Evolutionary conservation across 1,284 basidiomycete species (phyloP), one percentile per base, ranked within the genome.

Genomic region (Anthracocystis setariae): DNA sequence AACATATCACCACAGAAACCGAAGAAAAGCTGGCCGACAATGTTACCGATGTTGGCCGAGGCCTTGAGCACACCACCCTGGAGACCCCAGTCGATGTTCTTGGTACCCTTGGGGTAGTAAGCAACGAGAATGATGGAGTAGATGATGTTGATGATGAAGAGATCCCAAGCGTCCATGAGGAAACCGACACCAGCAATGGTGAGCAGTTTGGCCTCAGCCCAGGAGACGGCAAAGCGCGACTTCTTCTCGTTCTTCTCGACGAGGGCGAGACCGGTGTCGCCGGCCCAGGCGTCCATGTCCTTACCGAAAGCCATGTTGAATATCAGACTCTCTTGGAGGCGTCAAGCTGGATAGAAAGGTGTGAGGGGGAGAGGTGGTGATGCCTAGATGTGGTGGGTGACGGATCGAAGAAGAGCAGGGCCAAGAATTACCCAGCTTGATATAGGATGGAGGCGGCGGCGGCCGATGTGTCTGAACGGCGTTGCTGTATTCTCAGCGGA

Each of bases 101-200:
- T 74, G 60, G 68, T 63, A 25, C 45, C 47, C 50, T 70, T 65
- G 43, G 59, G 53, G 58, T 73, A 73, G 68, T 80, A 80, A 51
- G 75, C 74, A 47, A 71, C 48, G 35, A 80, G 70, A 53, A 77
- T 68, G 73, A 80, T 75, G 21, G 78, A 50, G 64, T 80, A 78
- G 59, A 79, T 77, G 53, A 80, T 67, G 72, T 80, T 80, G 73
- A 80, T 73, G 60, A 80, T 78, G 73, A 80, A 80, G 18, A 80
- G 59, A 38, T 80, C 78, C 67, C 77, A 79, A 24, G 76, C 76
- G 57, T 79, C 78, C 76, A 80, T 77, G 45, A 80, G 61, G 75
- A 80, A 80, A 69, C 78, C 78, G 32, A 78, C 78, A 76, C 77
- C 77, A 29, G 78, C 77, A 47, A 80, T 77, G 64, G 62, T 54